Base-by-base conservation (phyloP, 305 asterid genomes). In the Fraxinus latifolia region DNA sequence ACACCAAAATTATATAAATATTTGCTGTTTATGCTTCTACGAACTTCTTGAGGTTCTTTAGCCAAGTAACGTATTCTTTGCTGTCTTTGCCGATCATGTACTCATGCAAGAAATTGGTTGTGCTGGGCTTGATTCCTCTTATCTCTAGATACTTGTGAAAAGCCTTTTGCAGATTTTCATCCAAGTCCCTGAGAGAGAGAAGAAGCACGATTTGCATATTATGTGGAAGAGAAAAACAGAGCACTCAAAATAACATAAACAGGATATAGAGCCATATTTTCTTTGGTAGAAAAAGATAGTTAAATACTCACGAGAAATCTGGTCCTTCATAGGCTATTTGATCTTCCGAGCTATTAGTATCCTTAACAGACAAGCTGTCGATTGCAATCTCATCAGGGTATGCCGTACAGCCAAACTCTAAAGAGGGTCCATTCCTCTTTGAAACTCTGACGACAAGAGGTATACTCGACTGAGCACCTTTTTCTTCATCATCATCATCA, bases 101-200 rank as follows among this genome's bases (percentile, higher is more conserved):
- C 77, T 87, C 97, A 0, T 91, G 95, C 95, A 95, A 91, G 86
- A 86, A 93, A 86, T 92, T 93, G 32, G 97, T 92, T 2, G 93
- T 84, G 87, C 92, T 92, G 0, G 98, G 94, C 73, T 90, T 93
- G 80, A 95, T 83, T 81, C 99, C 98, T 87, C 97, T 87, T 7
- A 89, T 87, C 87, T 95, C 97, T 60, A 95, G 87, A 87, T 93
- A 95, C 93, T 92, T 94, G 88, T 88, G 94, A 90, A 95, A 94
- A 53, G 97, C 95, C 88, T 92, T 90, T 92, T 94, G 98, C 89
- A 95, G 85, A 86, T 93, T 95, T 89, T 94, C 97, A 58, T 95
- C 99, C 93, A 95, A 89, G 82, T 94, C 96, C 84, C 97, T 93
- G 86, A 67, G 12, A 36, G 12, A 36, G 5, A 44, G 50, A 5